These are phyloP conservation scores for Microdochium paspali DNA, from an alignment of 2,329 filamentous ascomycete species.

Conservation along the genomic window DNA sequence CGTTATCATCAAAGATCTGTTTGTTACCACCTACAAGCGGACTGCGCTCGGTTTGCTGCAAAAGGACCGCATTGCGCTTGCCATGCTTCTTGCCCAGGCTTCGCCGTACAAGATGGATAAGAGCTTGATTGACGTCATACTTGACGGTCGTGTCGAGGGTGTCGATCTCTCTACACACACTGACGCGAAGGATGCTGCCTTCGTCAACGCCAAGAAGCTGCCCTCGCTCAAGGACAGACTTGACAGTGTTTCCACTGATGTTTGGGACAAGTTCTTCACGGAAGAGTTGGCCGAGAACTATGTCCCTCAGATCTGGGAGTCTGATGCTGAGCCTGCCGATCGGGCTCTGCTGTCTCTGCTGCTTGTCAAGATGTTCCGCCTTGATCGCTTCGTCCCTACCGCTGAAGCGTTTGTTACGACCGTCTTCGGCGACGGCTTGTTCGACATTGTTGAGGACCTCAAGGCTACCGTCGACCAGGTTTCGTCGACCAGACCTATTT, in stretches of 20 bases:
- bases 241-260: conserved; percentile 46
- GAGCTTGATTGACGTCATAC: conserved; percentile 72
- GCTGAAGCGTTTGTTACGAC: conserved; percentile 83
- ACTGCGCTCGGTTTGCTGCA: conserved; percentile 91
- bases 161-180: conserved; percentile 66
- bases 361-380: conserved; percentile 86
- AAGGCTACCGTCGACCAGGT: conserved; percentile 79
- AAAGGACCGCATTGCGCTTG: conserved; percentile 87
- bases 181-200: conserved; percentile 56
- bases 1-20: conserved; percentile 84
- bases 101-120: conserved; percentile 97
- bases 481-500: conserved; percentile 73
- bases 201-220: conserved; percentile 60
- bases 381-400: conserved; percentile 88
- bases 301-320: conserved; percentile 69
- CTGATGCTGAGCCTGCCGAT: conserved; percentile 55
- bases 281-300: conserved; percentile 82
- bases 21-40: conserved; percentile 82
- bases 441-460: conserved; percentile 80
- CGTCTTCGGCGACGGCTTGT: conserved; percentile 75
- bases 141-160: conserved; percentile 69
- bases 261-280: conserved; percentile 74
- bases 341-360: conserved; percentile 75
- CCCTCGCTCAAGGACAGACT: conserved; percentile 65
- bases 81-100: conserved; percentile 89